A percentile compares a stretch with the other conserved stretches of the same genome.
These are phyloP conservation scores for Adansonia madagascariensis DNA, from an alignment of 441 rosid genomes.

Conservation along the genomic window DNA sequence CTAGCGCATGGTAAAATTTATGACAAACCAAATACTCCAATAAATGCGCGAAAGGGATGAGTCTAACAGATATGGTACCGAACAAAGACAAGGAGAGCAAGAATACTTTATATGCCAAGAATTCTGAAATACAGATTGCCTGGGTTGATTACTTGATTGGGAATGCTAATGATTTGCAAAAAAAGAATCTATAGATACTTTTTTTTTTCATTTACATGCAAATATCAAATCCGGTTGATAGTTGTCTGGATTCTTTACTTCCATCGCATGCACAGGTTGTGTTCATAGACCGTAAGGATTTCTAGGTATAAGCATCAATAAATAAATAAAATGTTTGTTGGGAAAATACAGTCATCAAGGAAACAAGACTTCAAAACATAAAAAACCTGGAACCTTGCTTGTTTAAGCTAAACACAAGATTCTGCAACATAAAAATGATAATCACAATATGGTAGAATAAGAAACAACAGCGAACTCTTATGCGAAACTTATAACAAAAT, in stretches of 20 bases:
- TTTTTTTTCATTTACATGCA: neutral
- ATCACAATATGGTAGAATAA: neutral
- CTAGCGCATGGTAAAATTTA: neutral
- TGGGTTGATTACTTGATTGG: neutral
- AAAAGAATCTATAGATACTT: neutral
- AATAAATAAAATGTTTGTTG: neutral
- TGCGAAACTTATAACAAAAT: neutral
- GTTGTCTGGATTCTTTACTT: neutral
- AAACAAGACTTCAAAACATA: neutral
- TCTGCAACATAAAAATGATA: neutral
- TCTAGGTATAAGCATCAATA: neutral
- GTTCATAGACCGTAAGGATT: neutral
- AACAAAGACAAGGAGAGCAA: too few species aligned
- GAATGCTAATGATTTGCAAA: neutral
- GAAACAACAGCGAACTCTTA: neutral
- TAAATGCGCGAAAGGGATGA: too few species aligned
- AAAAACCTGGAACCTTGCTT: conserved; percentile 37
- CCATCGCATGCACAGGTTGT: neutral
- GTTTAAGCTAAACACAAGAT: neutral
- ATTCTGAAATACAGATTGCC: too few species aligned
- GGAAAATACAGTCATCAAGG: neutral
- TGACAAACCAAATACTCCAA: too few species aligned
- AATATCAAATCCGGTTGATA: neutral
- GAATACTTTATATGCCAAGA: too few species aligned
- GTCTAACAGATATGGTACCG: too few species aligned